Conservation (phyloP, 2,329 filamentous ascomycete species). For the Clonostachys rosea region DNA sequence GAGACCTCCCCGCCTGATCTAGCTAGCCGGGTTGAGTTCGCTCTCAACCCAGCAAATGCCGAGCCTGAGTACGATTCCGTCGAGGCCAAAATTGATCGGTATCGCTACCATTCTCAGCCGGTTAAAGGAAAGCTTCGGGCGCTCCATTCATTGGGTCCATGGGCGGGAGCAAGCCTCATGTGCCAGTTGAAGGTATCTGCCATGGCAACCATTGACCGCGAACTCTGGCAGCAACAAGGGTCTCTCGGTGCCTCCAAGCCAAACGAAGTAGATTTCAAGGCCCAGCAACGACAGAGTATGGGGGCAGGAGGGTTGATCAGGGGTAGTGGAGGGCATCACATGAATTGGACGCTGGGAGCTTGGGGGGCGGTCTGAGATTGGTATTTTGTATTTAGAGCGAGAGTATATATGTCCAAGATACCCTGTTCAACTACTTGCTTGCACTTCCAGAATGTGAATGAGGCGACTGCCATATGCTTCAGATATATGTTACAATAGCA, state of each 20-base stretch:
- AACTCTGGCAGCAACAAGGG: conserved; percentile 67
- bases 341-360: conserved; percentile 57
- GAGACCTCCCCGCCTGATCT: not conserved
- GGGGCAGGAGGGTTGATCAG: conserved; percentile 45
- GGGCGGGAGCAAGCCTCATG: conserved; percentile 69
- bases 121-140: conserved; percentile 59
- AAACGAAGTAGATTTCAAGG: conserved; percentile 53
- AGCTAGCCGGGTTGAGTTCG: conserved; percentile 7
- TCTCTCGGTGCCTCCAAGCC: conserved; percentile 55
- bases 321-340: conserved; percentile 27
- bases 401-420: not conserved
- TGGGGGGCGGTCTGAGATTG: conserved; percentile 47
- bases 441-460: no score
- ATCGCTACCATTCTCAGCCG: conserved; percentile 27
- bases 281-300: conserved; percentile 60
- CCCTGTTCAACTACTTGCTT: no score
- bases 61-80: conserved; percentile 17
- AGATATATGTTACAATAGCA: no score
- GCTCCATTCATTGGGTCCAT: conserved; percentile 66
- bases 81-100: conserved; percentile 27
- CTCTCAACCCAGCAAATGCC: conserved; percentile 7
- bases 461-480: no score
- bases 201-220: conserved; percentile 65
- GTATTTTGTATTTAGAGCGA: not conserved
- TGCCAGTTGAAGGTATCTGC: conserved; percentile 65